Conservation (phyloP, 129 eudicot genomes). For the Tagetes erecta region DNA sequence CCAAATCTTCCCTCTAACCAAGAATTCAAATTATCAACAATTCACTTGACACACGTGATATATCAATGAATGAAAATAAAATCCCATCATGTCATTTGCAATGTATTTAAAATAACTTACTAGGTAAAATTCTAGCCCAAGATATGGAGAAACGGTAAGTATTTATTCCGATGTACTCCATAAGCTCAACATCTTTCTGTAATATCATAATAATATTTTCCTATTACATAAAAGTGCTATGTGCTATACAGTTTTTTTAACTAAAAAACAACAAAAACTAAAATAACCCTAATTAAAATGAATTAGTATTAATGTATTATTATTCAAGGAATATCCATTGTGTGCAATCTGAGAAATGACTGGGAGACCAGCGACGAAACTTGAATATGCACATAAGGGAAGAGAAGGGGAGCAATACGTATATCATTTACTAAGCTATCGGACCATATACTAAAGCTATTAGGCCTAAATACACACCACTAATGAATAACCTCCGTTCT, state of each 20-base stretch:
- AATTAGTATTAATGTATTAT: neutral
- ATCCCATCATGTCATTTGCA: neutral
- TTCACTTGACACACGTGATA: neutral
- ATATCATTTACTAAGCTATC: no score
- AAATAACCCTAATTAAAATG: neutral
- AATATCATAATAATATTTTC: neutral
- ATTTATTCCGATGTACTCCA: slow-evolving; percentile 65
- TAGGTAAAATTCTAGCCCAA: slow-evolving; percentile 79
- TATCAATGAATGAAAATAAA: neutral
- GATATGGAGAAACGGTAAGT: slow-evolving; percentile 77
- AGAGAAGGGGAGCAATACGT: no score
- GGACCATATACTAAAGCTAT: no score
- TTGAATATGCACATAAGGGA: no score
- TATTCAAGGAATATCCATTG: neutral
- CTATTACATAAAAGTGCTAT: neutral
- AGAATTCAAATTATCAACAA: slow-evolving; percentile 1
- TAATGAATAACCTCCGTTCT: no score
- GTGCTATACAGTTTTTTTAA: neutral
- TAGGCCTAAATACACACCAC: no score
- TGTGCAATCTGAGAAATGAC: neutral
- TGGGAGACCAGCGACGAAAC: no score
- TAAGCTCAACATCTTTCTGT: slow-evolving; percentile 70
- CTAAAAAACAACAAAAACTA: neutral
- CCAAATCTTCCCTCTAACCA: slow-evolving; percentile 69
- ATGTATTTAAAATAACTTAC: slow-evolving; percentile 36